phyloP scores from a whole-genome alignment of 176 grass and related monocot genomes.

The Oryza meridionalis region DNA sequence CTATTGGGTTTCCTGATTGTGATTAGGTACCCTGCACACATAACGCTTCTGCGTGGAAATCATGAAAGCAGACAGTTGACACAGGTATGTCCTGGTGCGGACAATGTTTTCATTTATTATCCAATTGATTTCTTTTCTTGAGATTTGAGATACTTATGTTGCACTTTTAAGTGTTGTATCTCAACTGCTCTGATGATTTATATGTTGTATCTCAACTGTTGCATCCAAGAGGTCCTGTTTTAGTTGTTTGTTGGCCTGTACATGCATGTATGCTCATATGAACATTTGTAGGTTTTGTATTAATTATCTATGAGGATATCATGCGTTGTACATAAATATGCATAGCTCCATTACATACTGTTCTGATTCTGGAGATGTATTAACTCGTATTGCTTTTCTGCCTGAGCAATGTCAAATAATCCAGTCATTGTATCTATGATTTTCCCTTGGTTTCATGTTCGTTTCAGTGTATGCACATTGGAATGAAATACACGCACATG shows the following conservation, averaged over 20 bases:
- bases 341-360: not conserved
- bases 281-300: not conserved
- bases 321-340: not conserved
- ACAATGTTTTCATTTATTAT: not conserved
- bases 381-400: not conserved
- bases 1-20: not conserved
- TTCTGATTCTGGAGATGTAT: not conserved
- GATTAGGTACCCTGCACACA: conserved; percentile 94
- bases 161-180: conserved; percentile 7
- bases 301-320: not conserved
- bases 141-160: not conserved
- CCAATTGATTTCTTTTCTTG: not conserved
- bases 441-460: conserved; percentile 19
- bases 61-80: conserved; percentile 99
- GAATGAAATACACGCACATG: not conserved
- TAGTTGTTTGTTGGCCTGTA: not conserved
- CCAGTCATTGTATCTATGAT: not conserved
- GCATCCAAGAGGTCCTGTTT: not conserved
- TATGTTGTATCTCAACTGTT: not conserved
- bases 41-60: conserved; percentile 97
- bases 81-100: conserved; percentile 63
- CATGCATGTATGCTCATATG: not conserved
- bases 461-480: conserved; percentile 1
- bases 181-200: not conserved
- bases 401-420: not conserved